Evolutionary conservation across 495 filamentous ascomycete genomes (phyloP).

Genomic region (Aspergillus sclerotioniger): DNA sequence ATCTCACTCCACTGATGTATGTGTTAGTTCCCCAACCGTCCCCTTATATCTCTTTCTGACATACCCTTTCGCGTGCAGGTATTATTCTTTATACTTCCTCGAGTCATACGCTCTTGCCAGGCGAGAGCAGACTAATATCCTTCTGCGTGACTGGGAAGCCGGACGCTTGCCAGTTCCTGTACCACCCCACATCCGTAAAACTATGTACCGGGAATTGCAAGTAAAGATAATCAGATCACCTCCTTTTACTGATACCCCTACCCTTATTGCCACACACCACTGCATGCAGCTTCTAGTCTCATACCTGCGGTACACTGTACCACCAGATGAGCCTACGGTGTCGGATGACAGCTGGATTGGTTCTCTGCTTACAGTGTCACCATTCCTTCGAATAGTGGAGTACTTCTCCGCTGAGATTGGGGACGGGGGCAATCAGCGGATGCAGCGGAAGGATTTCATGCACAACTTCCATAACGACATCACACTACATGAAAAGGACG

Average conservation of each 20-base stretch:
- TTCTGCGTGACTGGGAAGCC: slow-evolving; percentile 42
- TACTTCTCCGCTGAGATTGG: slow-evolving; percentile 50
- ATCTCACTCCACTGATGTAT: slow-evolving; percentile 44
- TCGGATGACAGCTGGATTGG: slow-evolving; percentile 45
- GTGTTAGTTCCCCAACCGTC: slow-evolving; percentile 5
- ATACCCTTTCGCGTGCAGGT: slow-evolving; percentile 24
- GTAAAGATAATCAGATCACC: slow-evolving; percentile 40
- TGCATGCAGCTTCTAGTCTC: slow-evolving; percentile 45
- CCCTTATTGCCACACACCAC: slow-evolving; percentile 46
- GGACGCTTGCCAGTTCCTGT: slow-evolving; percentile 40
- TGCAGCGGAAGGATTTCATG: slow-evolving; percentile 49
- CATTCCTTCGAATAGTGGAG: slow-evolving; percentile 41
- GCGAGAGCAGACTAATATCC: slow-evolving; percentile 41
- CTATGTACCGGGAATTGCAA: slow-evolving; percentile 41
- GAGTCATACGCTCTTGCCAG: slow-evolving; percentile 41
- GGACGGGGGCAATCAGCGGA: slow-evolving; percentile 41
- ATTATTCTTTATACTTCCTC: slow-evolving; percentile 43
- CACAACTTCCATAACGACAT: slow-evolving; percentile 44
- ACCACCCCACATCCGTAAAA: slow-evolving; percentile 30
- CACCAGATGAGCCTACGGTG: slow-evolving; percentile 26
- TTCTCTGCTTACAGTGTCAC: slow-evolving; percentile 43
- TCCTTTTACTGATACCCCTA: slow-evolving; percentile 43
- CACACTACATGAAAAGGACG: slow-evolving; percentile 35
- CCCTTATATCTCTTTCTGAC: slow-evolving; percentile 7
- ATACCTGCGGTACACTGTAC: slow-evolving; percentile 40